Conservation (phyloP, 495 filamentous ascomycete species). For the Penicillium pulvis region DNA sequence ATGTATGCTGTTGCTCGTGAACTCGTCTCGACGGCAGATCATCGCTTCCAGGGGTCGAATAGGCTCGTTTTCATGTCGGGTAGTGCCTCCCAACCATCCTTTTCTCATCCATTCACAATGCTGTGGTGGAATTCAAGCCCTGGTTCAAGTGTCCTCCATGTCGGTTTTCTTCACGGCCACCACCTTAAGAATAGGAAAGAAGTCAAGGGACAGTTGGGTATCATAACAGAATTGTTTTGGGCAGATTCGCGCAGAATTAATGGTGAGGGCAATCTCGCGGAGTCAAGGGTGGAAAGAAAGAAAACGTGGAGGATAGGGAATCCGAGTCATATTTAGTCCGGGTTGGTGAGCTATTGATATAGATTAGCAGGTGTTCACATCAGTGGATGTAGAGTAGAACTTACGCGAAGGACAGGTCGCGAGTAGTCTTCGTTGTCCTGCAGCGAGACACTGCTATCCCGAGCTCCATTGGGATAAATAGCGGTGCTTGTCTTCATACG, state of each 20-base stretch:
- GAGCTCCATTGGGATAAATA: constrained; percentile 49
- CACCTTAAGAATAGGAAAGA: constrained; percentile 26
- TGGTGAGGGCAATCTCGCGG: constrained; percentile 24
- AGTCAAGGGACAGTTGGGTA: constrained; percentile 47
- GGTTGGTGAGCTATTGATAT: constrained; percentile 52
- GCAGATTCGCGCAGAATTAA: constrained; percentile 37
- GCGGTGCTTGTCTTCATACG: constrained; percentile 42
- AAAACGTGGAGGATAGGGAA: constrained; percentile 10
- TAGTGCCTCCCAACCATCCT: constrained; percentile 5
- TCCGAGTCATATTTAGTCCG: constrained; percentile 38
- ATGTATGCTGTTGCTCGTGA: constrained; percentile 24
- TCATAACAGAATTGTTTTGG: constrained; percentile 47
- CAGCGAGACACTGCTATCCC: constrained; percentile 53
- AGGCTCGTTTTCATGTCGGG: constrained; percentile 3
- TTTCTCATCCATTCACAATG: constrained; percentile 5
- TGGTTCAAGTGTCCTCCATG: constrained; percentile 5
- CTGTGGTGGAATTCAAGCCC: neutral
- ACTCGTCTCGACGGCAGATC: constrained; percentile 19
- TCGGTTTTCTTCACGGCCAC: constrained; percentile 18
- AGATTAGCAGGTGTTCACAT: constrained; percentile 24
- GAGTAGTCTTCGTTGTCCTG: constrained; percentile 61
- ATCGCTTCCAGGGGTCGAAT: constrained; percentile 7
- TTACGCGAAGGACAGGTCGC: constrained; percentile 56
- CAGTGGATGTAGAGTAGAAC: constrained; percentile 16
- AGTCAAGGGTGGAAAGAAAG: constrained; percentile 14